A percentile compares a stretch with the other conserved stretches of the same genome.
These are phyloP conservation scores for Leishmania aethiopica DNA, from an alignment of 208 protist genomes.

Conservation along the genomic window DNA sequence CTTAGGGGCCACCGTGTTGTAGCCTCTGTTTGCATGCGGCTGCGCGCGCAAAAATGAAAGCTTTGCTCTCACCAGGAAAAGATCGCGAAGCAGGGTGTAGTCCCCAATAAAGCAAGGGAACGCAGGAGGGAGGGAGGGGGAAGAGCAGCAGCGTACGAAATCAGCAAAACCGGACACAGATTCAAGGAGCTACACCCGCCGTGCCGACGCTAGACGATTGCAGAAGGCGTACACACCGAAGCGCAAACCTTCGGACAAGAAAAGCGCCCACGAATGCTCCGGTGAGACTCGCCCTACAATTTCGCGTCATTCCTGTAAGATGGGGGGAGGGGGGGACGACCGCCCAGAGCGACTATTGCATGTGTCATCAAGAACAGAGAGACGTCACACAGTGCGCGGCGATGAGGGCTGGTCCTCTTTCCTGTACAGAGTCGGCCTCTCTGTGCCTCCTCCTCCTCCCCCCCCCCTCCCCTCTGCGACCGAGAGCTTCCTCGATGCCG, in stretches of 20 bases:
- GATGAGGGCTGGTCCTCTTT: neutral
- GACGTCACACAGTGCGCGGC: neutral
- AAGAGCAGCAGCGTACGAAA: neutral
- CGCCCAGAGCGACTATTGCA: neutral
- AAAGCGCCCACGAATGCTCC: neutral
- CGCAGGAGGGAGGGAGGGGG: neutral
- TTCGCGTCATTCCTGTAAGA: too few species aligned
- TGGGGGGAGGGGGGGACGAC: neutral
- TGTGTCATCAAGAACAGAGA: neutral
- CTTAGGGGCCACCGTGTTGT: neutral
- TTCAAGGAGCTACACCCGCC: neutral
- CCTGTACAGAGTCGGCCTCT: too few species aligned
- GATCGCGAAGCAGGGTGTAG: neutral
- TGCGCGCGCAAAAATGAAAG: neutral
- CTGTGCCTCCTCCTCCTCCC: neutral
- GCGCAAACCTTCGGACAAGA: neutral
- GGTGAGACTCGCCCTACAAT: neutral
- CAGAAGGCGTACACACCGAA: neutral
- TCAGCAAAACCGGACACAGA: neutral
- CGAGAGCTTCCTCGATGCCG: neutral
- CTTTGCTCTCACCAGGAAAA: neutral
- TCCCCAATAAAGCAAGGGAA: neutral
- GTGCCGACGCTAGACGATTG: neutral
- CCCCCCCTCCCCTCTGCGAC: neutral
- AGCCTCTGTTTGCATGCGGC: neutral